Evolutionary conservation across 306 rosid species (phyloP), one percentile per base, ranked within the genome.

Genomic region (Phaseolus lunatus): DNA sequence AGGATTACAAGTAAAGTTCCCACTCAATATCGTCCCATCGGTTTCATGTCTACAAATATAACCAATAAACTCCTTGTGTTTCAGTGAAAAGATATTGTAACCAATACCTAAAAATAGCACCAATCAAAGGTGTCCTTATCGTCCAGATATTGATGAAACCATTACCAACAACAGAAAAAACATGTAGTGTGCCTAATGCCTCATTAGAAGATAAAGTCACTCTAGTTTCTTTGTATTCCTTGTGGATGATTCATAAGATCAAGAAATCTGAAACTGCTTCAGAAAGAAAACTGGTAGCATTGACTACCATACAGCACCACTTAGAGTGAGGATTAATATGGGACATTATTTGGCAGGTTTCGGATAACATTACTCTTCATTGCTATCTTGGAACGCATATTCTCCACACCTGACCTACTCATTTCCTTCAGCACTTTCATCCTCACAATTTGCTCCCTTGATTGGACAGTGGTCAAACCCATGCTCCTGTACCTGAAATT

Each of bases 401-500:
- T 79, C 68, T 96, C 97, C 85, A 91, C 92, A 33, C 99, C 97
- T 9, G 92, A 82, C 80, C 82, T 89, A 45, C 76, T 88, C 90
- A 96, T 92, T 79, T 89, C 83, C 90, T 91, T 96, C 85, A 96
- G 79, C 67, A 92, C 91, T 85, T 96, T 96, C 98, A 92, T 86
- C 89, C 89, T 90, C 80, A 91, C 90, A 86, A 89, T 68, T 24
- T 82, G 80, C 69, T 96, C 90, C 73, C 89, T 91, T 22, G 98
- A 87, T 72, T 91, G 97, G 70, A 92, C 92, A 0, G 97, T 96
- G 15, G 92, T 87, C 86, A 96, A 82, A 29, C 98, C 99, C 99
- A 96, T 96, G 89, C 96, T 89, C 83, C 85, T 86, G 78, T 92
- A 96, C 90, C 98, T 96, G 89, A 79, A 85, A 80, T 16, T 29